phyloP scores from a whole-genome alignment of 345 rosid species.

The Atalantia buxifolia region DNA sequence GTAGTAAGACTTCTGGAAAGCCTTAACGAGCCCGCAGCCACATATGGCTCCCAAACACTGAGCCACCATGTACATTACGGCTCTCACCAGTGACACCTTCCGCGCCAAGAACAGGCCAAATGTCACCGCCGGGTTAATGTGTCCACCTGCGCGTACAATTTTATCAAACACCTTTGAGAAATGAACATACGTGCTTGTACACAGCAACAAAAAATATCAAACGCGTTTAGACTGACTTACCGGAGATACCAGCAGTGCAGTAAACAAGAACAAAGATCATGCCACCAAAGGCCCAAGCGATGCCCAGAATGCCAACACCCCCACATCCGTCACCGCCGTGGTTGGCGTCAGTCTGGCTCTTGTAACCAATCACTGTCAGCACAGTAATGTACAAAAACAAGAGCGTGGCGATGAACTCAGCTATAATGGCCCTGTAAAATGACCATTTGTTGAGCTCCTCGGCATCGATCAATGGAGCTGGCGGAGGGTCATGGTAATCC shows the following conservation, averaged over 20 bases:
- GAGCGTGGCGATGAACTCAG: constrained; percentile 64
- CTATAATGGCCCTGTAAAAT: constrained; percentile 52
- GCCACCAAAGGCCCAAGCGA: constrained; percentile 76
- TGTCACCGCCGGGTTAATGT: constrained; percentile 23
- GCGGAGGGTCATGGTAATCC: constrained; percentile 65
- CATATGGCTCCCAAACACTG: too few species aligned
- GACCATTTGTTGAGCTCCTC: constrained; percentile 57
- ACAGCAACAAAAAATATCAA: too few species aligned
- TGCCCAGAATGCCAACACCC: constrained; percentile 65
- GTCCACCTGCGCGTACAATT: constrained; percentile 45
- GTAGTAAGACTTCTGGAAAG: constrained; percentile 53
- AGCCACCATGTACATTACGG: too few species aligned
- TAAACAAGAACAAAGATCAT: constrained; percentile 71
- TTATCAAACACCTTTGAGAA: not conserved
- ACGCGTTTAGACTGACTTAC: constrained; percentile 12
- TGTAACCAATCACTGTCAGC: constrained; percentile 65
- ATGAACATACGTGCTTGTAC: not conserved
- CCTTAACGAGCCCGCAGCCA: constrained; percentile 61
- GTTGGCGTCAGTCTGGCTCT: constrained; percentile 28
- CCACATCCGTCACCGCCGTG: constrained; percentile 32
- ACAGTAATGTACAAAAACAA: constrained; percentile 59
- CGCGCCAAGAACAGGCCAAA: too few species aligned
- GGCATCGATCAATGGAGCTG: constrained; percentile 46
- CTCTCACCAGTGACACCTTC: too few species aligned
- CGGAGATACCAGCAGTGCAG: constrained; percentile 76